A percentile compares a stretch with the other conserved stretches of the same genome.
These are phyloP conservation scores for Exophiala bonariae DNA, from an alignment of 2,329 filamentous ascomycete species.

Conservation along the genomic window DNA sequence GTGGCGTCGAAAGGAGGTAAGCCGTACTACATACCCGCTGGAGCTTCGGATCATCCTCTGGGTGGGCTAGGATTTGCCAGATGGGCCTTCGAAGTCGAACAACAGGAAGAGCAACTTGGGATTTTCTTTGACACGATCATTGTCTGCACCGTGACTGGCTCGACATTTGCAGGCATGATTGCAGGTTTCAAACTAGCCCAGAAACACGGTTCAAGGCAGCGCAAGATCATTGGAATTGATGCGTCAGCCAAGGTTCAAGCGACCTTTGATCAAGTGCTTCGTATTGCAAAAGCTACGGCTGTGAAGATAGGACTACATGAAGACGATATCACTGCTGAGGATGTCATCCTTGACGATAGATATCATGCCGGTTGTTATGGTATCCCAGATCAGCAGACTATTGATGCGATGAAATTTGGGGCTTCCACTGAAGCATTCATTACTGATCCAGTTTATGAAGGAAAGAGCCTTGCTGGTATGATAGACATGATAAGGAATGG, in stretches of 20 bases:
- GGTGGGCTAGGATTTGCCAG: constrained; percentile 10
- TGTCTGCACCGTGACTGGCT: constrained; percentile 70
- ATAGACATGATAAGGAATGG: constrained; percentile 61
- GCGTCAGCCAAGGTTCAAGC: too few species aligned
- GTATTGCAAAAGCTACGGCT: background rate
- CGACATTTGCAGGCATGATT: constrained; percentile 69
- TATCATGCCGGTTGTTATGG: constrained; percentile 70
- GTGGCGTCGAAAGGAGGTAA: constrained; percentile 1
- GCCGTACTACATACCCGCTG: constrained; percentile 9
- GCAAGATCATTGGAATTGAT: too few species aligned
- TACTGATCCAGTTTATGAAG: constrained; percentile 73
- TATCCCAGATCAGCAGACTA: constrained; percentile 63
- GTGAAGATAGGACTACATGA: constrained; percentile 49
- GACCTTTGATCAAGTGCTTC: too few species aligned
- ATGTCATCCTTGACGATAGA: constrained; percentile 62
- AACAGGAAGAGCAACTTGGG: constrained; percentile 5
- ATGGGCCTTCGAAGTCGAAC: constrained; percentile 12
- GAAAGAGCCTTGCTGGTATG: constrained; percentile 62
- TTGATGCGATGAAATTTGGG: constrained; percentile 67
- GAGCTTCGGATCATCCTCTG: constrained; percentile 6
- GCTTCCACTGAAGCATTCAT: constrained; percentile 69
- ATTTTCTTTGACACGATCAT: constrained; percentile 65
- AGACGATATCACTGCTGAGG: constrained; percentile 60
- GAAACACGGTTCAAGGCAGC: too few species aligned
- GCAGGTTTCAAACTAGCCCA: constrained; percentile 64